Evolutionary conservation across 768 basidiomycete species (phyloP).

Genomic region (Podaxis sp.): DNA sequence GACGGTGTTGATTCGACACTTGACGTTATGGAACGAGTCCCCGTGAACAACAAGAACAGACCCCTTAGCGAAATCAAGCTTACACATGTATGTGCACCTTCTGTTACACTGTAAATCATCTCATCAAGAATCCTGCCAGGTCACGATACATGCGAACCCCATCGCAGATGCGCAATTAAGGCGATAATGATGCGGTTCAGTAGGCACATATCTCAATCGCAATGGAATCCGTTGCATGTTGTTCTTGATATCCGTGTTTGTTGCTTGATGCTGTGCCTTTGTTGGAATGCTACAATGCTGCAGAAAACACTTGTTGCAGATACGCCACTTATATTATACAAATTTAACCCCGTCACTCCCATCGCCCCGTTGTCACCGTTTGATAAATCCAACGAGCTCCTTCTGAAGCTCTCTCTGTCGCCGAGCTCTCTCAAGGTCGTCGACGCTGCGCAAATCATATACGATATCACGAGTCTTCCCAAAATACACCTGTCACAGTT

Average conservation of each 20-base stretch:
- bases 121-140: constrained; percentile 35
- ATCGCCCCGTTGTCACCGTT: constrained; percentile 40
- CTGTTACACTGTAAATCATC: constrained; percentile 10
- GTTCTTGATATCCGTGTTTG: neutral
- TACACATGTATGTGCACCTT: constrained; percentile 54
- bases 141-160: constrained; percentile 93
- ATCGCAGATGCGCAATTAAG: constrained; percentile 74
- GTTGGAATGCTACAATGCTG: neutral
- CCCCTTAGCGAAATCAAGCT: constrained; percentile 86
- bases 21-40: constrained; percentile 90
- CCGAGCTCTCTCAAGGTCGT: constrained; percentile 79
- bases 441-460: constrained; percentile 84
- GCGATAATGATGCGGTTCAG: constrained; percentile 27
- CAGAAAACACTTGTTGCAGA: neutral
- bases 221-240: neutral
- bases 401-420: constrained; percentile 85
- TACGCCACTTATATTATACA: constrained; percentile 1
- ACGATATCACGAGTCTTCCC: constrained; percentile 96
- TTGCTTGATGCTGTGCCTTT: neutral
- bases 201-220: neutral
- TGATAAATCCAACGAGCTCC: constrained; percentile 86
- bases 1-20: constrained; percentile 94
- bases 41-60: constrained; percentile 88
- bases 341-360: neutral
- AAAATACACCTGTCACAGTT: constrained; percentile 71